Base-by-base conservation (phyloP, 2,329 filamentous ascomycete species). In the Fusarium fujikuroi region DNA sequence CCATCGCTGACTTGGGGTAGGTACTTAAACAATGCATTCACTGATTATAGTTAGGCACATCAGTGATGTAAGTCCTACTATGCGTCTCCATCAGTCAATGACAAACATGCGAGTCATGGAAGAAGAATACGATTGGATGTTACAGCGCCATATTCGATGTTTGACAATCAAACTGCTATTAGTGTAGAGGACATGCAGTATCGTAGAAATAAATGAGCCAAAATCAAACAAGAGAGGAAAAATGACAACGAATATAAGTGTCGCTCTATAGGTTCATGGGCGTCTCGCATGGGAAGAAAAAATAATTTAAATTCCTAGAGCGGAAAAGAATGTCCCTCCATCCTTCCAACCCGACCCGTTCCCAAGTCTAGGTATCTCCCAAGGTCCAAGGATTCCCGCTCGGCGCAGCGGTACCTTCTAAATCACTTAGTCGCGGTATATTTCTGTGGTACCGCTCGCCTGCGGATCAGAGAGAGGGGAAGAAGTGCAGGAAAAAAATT, bases 401-500 rank as follows among this genome's bases (percentile, higher is more conserved):
- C 69, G 69, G 69, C 66, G 66, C 61, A 64, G 62, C 53, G 72
- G 69, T 74, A 75, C 72, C 46, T 75, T 72, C 64, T 69, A 66
- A 42, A 44, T 70, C 69, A 67, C 47, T 63, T 60, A 74, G 63
- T 57, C 49, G 63, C 57, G 68, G 68, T 69, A 74, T 60, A 61
- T 58, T 54, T 43, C 25, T 34, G 60, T 60, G 65, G 62, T 71
- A 64, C 62, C 67, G 66, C 65, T 56, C 43, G 39, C 54, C 66
- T 69, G 50, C 66, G 52, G 66, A 69, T 69, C 66, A 58, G 52
- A 63, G 72, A 72, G 74, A 32, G 75, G 72, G 71, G 73, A 73
- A 76, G 73, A 79, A 77, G 81, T 43, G 46, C 40, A 82, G 34
- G 54, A 79, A 83, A 83, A 83, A 82, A 83, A 83, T 83, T 73